Evolutionary conservation across 805 yeast genomes (phyloP), one percentile per base, ranked within the genome.

Genomic region (Starmerella bombicola): DNA sequence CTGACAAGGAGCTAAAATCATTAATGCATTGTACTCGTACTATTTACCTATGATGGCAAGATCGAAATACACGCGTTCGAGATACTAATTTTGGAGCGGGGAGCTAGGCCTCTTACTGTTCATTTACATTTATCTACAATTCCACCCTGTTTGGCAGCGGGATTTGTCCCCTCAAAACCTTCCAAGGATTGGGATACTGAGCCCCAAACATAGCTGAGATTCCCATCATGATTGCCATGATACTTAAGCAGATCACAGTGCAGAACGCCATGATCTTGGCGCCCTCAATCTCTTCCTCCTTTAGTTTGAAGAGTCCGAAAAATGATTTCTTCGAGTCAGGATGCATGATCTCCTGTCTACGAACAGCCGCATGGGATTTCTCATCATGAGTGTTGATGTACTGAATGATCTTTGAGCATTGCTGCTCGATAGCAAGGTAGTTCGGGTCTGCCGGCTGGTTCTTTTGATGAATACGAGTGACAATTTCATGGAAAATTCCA

Each of bases 401-500:
- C 64, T 82, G 94, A 55, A 84, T 94, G 49, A 91, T 74, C 60
- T 81, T 80, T 39, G 91, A 95, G 60, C 94, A 80, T 49, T 74
- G 73, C 49, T 83, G 74, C 53, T 93, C 93, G 50, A 91, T 73
- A 45, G 76, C 72, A 55, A 86, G 67, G 62, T 82, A 88, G 64
- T 80, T 80, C 47, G 94, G 93, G 64, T 88, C 97, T 28, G 69
- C 64, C 24, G 86, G 91, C 12, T 73, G 70, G 36, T 88, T 74
- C 60, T 78, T 76, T 49, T 75, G 78, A 61, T 86, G 91, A 53
- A 91, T 85, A 38, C 66, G 67, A 55, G 79, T 74, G 38, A 81
- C 63, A 59, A 82, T 85, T 15, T 73, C 64, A 51, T 78, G 71
- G 69, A 91, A 88, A 32, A 88, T 72, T n/a, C 67, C 67, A 40